Evolutionary conservation across 2,329 filamentous ascomycete species (phyloP), one percentile per base, ranked within the genome.

Genomic region (Phyllosticta citriasiana): DNA sequence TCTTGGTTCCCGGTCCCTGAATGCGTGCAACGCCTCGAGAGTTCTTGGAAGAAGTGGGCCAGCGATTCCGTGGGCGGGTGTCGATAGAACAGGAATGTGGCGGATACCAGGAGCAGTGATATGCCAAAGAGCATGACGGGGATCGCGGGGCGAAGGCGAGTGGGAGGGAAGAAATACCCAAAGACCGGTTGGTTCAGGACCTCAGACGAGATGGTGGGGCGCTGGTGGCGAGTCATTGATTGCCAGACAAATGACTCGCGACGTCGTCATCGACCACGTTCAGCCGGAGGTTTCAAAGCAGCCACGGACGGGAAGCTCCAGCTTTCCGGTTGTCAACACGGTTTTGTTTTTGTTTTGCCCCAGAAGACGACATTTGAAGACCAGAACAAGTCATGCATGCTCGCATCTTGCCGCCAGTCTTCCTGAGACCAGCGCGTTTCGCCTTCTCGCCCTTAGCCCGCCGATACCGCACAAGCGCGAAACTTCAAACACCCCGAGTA

Each of bases 1-100:
- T 7, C 40, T 47, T n/a, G 40, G 14, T 27, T 56, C n/a, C 24
- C 27, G 2, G 52, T 22, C 52, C 52, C 52, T 53, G 33, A 24
- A 14, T 26, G 19, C 25, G 56, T 40, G 35, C 47, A 10, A 25
- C 53, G 57, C 27, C 30, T 56, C 22, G 27, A 50, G 47, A 50
- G 51, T 33, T 53, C 33, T 52, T n/a, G 24, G 50, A 55, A 53
- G 33, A 53, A 52, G 51, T 59, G 67, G 4, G 40, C 40, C 62
- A 33, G 63, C 72, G 72, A 74, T 72, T 70, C 68, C 25, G 70
- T 70, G 1, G 71, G 59, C n/a, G 72, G 72, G 57, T 70, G 69
- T 56, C 68, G 67, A 65, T 73, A 74, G 16, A 73, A 60, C 22
- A 74, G 66, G 19, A 73, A 65, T 4, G 72, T 71, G 53, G 74